A percentile compares a stretch with the other conserved stretches of the same genome.
Evolutionary conservation across 1,284 basidiomycete genomes (phyloP).

Genomic region (Malassezia furfur): DNA sequence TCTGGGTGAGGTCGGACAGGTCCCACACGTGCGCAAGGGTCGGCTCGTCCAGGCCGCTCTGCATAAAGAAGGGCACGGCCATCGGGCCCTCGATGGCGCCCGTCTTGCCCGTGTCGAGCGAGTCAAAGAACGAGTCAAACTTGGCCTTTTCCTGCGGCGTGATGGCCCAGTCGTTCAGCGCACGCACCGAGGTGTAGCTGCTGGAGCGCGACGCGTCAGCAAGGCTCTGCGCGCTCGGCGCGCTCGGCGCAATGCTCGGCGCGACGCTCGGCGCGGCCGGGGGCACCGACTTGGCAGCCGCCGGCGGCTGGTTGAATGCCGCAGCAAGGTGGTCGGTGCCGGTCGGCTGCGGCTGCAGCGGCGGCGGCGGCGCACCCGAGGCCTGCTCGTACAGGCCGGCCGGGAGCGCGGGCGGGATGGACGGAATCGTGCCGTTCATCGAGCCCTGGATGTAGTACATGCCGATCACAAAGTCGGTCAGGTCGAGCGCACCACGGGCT

Average conservation of each 20-base stretch:
- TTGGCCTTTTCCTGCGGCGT: slow-evolving; percentile 69
- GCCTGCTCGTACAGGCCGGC: slow-evolving; percentile 75
- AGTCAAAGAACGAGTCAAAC: slow-evolving; percentile 73
- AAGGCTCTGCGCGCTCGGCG: slow-evolving; percentile 57
- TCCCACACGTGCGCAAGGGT: slow-evolving; percentile 90
- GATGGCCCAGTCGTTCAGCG: slow-evolving; percentile 66
- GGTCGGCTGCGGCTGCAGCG: slow-evolving; percentile 12
- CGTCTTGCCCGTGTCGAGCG: slow-evolving; percentile 64
- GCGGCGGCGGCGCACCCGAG: slow-evolving; percentile 38
- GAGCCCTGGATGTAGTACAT: slow-evolving; percentile 83
- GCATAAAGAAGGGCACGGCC: slow-evolving; percentile 90
- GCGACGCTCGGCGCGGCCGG: background rate
- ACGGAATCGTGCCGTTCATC: slow-evolving; percentile 66
- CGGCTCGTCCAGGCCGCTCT: slow-evolving; percentile 75
- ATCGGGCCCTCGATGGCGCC: slow-evolving; percentile 85
- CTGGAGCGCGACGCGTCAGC: slow-evolving; percentile 50
- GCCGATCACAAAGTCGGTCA: slow-evolving; percentile 85
- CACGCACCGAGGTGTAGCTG: slow-evolving; percentile 29
- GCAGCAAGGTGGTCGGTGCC: slow-evolving; percentile 13
- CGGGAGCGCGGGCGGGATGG: slow-evolving; percentile 71
- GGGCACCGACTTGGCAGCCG: slow-evolving; percentile 46
- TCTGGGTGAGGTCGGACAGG: slow-evolving; percentile 78
- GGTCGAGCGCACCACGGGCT: slow-evolving; percentile 76
- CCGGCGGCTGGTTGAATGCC: slow-evolving; percentile 27
- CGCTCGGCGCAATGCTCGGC: slow-evolving; percentile 6